Conservation (phyloP, 306 rosid genomes). For the Fagus sylvatica region DNA sequence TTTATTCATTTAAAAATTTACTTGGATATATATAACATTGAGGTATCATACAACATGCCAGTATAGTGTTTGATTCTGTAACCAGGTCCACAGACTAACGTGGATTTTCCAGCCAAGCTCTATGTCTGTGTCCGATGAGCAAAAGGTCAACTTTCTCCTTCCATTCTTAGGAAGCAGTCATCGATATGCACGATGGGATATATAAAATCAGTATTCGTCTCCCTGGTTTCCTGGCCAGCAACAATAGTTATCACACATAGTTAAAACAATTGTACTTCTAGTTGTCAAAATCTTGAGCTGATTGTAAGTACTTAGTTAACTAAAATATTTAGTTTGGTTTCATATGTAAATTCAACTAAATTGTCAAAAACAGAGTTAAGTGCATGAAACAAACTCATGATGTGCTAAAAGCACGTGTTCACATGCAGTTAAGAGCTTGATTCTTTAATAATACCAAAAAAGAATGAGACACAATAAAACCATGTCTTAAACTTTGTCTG, state of each 20-base stretch:
- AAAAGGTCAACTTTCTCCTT: background rate
- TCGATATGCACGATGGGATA: background rate
- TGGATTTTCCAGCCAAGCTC: background rate
- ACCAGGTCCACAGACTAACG: background rate
- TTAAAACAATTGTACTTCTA: background rate
- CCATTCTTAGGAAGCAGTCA: background rate
- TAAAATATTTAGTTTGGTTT: background rate
- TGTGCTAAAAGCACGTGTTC: background rate
- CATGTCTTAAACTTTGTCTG: background rate
- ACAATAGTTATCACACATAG: background rate
- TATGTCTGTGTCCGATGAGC: background rate
- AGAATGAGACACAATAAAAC: background rate
- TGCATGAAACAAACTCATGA: background rate
- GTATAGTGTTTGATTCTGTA: background rate
- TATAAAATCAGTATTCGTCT: background rate
- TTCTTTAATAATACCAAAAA: background rate
- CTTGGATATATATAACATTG: too few species aligned
- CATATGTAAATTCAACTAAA: background rate
- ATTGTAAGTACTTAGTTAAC: background rate
- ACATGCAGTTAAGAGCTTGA: background rate
- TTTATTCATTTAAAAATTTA: too few species aligned
- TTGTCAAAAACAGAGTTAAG: background rate
- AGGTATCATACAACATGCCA: background rate
- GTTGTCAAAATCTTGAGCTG: background rate
- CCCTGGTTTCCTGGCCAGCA: background rate